Conservation (phyloP, 305 asterid species). For the Solanum hybrid region DNA sequence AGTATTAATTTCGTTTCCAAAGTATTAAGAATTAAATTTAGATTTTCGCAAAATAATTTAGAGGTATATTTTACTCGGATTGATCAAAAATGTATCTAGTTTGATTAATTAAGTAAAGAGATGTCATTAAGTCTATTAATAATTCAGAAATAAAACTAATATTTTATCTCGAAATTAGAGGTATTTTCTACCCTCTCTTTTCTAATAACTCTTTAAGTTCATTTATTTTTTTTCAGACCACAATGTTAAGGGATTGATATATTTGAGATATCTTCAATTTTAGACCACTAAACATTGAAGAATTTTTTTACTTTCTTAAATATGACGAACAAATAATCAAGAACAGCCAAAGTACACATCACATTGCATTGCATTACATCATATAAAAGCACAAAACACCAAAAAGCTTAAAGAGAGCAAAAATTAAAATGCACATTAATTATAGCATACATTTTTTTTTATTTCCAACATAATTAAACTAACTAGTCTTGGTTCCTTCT, state of each 20-base stretch:
- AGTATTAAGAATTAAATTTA: too few species aligned
- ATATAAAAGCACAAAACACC: background rate
- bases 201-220: background rate
- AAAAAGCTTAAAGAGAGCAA: background rate
- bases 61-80: too few species aligned
- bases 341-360: background rate
- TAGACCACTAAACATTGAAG: background rate
- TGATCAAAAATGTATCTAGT: too few species aligned
- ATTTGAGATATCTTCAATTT: background rate
- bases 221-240: background rate
- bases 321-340: background rate
- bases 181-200: background rate
- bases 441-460: background rate
- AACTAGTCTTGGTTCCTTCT: background rate
- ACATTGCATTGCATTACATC: background rate
- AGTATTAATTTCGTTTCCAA: background rate
- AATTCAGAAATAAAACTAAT: too few species aligned
- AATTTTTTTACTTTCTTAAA: background rate
- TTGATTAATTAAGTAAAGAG: background rate
- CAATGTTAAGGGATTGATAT: background rate
- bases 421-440: background rate
- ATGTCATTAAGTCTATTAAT: background rate
- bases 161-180: background rate
- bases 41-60: too few species aligned
- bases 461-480: background rate